Conservation (phyloP, 495 filamentous ascomycete species). For the Penicillium simplicissimum region DNA sequence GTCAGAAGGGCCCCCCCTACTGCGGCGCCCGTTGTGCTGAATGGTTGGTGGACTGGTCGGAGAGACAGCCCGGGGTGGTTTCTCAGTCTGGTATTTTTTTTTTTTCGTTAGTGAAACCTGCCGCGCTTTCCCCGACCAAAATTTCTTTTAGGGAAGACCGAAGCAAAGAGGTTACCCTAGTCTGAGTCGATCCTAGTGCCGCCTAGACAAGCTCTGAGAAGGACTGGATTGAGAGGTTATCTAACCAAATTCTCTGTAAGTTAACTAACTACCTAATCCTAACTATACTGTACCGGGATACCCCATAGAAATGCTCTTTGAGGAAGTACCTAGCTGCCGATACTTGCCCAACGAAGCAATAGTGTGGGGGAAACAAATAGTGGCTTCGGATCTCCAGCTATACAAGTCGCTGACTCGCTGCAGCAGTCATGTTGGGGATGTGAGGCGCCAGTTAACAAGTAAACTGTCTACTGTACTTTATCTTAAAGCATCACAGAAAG, state of each 20-base stretch:
- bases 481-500: not conserved
- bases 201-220: not conserved
- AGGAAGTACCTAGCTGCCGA: not conserved
- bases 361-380: not conserved
- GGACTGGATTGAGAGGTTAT: not conserved
- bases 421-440: not conserved
- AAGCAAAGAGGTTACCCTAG: conserved; percentile 2
- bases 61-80: not conserved
- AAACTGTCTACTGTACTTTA: too few relatives aligned
- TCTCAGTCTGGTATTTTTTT: not conserved
- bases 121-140: conserved; percentile 13
- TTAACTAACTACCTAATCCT: too few relatives aligned
- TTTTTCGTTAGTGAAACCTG: conserved; percentile 4
- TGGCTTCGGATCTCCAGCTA: conserved; percentile 1
- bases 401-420: conserved; percentile 13
- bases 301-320: not conserved
- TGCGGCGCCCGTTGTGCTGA: not conserved
- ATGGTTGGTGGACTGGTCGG: not conserved
- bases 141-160: not conserved
- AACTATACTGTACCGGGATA: too few relatives aligned
- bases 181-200: conserved; percentile 1
- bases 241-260: not conserved
- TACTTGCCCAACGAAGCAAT: not conserved
- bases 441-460: not conserved
- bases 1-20: not conserved